Evolutionary conservation across 768 basidiomycete species (phyloP), one percentile per base, ranked within the genome.

Genomic region (Pleurotus citrinopileatus): DNA sequence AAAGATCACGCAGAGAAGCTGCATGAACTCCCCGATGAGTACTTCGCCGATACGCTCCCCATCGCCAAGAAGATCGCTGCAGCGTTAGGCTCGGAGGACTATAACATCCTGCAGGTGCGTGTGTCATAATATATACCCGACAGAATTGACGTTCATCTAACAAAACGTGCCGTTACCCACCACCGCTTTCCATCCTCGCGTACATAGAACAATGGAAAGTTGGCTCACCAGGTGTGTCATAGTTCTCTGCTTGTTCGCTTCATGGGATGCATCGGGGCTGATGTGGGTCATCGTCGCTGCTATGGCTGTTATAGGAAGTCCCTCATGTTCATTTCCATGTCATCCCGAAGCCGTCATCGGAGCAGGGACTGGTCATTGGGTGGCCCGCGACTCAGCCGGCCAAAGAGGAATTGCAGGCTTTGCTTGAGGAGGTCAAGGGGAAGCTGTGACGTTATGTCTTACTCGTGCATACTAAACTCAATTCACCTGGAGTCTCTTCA

Each of bases 261-360:
- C 32, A 34, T 23, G 12, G 6, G 27, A 5, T 22, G 28, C 48
- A 22, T 37, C 27, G 17, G 13, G 52, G 3, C 13, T 28, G 26
- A 26, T 26, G 10, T 36, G 40, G 15, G n/a, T 29, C 13, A 17
- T 47, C 27, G 23, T 37, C 15, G 29, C 5, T 40, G 17, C 15
- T 6, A 42, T 37, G 29, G 20, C 46, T 20, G 48, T 25, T 32
- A 27, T 58, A 87, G 84, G 74, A 81, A 48, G 92, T 96, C 23
- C 81, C 85, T 52, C 94, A 96, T 61, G 92, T 94, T 12, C 94
- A 98, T 63, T 78, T 98, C 60, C 95, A 98, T 57, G 94, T 95
- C 2, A 98, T 97, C 67, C 92, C 90, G 0, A 65, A 70, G n/a
- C 76, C 64, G 2, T 70, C 72, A 4, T 80, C 84, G 42, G 65